Evolutionary conservation across 768 basidiomycete genomes (phyloP).

Genomic region (Mycena belliarum): DNA sequence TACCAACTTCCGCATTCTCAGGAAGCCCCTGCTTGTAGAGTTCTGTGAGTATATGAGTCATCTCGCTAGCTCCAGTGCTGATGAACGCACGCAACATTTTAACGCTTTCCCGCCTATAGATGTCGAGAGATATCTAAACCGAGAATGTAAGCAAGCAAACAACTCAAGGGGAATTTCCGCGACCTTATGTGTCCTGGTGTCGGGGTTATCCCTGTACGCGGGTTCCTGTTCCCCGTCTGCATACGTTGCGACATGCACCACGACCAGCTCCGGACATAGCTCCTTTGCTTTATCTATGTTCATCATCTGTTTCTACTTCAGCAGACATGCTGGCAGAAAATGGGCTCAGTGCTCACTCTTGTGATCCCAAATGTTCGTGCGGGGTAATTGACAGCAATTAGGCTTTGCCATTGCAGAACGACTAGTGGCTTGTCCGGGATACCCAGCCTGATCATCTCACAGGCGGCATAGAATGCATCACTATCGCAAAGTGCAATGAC

Average conservation of each 20-base stretch:
- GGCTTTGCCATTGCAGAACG: constrained; percentile 82
- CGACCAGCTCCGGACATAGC: constrained; percentile 79
- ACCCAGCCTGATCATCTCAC: constrained; percentile 81
- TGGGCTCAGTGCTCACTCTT: constrained; percentile 34
- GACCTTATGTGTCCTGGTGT: constrained; percentile 92
- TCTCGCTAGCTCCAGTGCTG: too few relatives aligned
- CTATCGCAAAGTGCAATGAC: constrained; percentile 90
- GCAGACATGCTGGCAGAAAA: background rate
- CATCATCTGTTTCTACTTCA: constrained; percentile 50
- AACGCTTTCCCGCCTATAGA: constrained; percentile 86
- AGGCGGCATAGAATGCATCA: constrained; percentile 84
- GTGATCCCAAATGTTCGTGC: constrained; percentile 92
- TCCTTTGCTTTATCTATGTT: constrained; percentile 80
- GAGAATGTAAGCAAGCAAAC: background rate
- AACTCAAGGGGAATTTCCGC: background rate
- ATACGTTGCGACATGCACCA: constrained; percentile 95
- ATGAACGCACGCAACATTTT: constrained; percentile 69
- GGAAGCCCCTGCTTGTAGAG: constrained; percentile 82
- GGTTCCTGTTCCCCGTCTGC: constrained; percentile 85
- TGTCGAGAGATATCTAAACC: constrained; percentile 82
- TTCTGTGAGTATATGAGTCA: constrained; percentile 21
- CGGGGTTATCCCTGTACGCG: constrained; percentile 88
- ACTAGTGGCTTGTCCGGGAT: constrained; percentile 70
- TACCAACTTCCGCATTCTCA: constrained; percentile 76
- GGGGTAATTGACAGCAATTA: constrained; percentile 96